Evolutionary conservation across 1,284 basidiomycete species (phyloP), one percentile per base, ranked within the genome.

Genomic region (Mycosarcoma mackinlayi): DNA sequence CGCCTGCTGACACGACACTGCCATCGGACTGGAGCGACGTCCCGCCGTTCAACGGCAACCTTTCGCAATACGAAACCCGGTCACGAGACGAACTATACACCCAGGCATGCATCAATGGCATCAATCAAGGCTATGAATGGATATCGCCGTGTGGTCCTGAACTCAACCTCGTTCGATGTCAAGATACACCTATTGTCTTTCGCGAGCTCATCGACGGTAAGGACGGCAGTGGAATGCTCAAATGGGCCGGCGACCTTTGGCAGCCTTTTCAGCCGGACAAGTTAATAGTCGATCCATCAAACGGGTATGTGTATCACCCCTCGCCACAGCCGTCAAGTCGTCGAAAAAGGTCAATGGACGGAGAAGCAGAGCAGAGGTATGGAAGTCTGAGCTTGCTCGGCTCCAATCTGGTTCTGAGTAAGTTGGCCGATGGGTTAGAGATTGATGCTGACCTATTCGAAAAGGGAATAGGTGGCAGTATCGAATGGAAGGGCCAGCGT

Each of bases 301-400:
- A 73, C 6, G 82, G 82, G 6, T 82, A 82, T 38, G 68, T 83
- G 2, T 83, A 80, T 35, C 82, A 83, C 50, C 82, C 81, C 1
- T 83, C 78, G 1, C 81, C 81, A 0, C 23, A 44, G 8, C 42
- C 49, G 1, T 52, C 52, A 8, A 16, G 41, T 2, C 42, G 53
- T 3, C 28, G 33, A 6, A 18, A 34, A n/a, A 38, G 37, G 37
- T 42, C 34, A 13, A 13, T 16, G 3, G 7, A 16, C 0, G 13
- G 19, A 19, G 19, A n/a, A n/a, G 23, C 8, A 19, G 44, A 46
- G 11, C 23, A 21, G 37, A 38, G 45, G 34, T 74, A 76, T 37
- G 79, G 80, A 7, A 48, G 55, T 0, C 65, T 78, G 62, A 80
- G 79, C 11, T 49, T 82, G 18, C 44, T 82, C 11, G 52, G 75